Conservation (phyloP, 139 green algal species). For the Chlorella sorokiniana region DNA sequence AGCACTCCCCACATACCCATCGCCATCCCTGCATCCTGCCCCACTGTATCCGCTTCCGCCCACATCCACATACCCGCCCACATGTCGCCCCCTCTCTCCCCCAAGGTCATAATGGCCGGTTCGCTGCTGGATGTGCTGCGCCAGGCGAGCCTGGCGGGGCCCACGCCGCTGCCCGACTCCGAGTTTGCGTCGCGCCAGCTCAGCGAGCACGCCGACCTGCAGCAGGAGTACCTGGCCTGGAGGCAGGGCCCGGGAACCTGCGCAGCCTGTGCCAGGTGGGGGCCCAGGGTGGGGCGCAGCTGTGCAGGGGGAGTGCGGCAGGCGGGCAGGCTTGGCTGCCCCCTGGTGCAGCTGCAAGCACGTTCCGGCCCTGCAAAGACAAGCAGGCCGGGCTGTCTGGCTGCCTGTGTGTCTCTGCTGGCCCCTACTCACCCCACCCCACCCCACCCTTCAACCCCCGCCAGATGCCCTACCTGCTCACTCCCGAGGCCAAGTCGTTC, state of each 20-base stretch:
- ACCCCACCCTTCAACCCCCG: not conserved
- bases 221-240: slow-evolving; percentile 67
- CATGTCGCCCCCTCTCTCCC: not conserved
- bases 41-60: not conserved
- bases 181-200: slow-evolving; percentile 57
- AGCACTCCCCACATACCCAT: not conserved
- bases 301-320: not conserved
- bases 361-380: too few species aligned
- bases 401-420: not conserved
- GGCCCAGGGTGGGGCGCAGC: not conserved
- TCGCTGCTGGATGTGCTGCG: slow-evolving; percentile 64
- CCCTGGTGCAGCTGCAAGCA: not conserved
- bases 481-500: slow-evolving; percentile 62
- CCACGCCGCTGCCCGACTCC: slow-evolving; percentile 34
- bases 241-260: slow-evolving; percentile 23
- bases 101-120: slow-evolving; percentile 35
- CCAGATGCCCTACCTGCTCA: slow-evolving; percentile 66
- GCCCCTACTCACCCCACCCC: not conserved
- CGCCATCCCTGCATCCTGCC: not conserved
- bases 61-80: too few species aligned
- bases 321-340: not conserved
- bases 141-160: slow-evolving; percentile 46
- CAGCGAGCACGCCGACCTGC: slow-evolving; percentile 41
- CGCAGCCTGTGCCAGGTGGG: slow-evolving; percentile 47
- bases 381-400: too few species aligned